phyloP scores from a whole-genome alignment of 2,329 filamentous ascomycete species.

The Xylariales sp. region DNA sequence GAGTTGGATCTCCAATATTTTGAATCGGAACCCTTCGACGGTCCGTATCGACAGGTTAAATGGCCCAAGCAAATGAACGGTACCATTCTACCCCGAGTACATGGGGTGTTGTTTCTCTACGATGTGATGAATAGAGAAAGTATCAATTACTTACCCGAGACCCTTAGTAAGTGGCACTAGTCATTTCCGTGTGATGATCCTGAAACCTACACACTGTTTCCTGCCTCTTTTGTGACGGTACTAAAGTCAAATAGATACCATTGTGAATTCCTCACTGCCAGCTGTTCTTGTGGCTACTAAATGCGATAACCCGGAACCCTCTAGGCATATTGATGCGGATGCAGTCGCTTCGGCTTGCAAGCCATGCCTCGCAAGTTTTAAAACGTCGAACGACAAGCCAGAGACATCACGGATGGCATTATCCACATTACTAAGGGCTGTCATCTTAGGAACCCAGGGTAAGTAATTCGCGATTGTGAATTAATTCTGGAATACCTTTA shows the following conservation, averaged over 20 bases:
- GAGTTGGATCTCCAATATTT: conserved; percentile 75
- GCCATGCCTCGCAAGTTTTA: conserved; percentile 77
- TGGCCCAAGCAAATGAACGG: conserved; percentile 78
- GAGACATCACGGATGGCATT: conserved; percentile 82
- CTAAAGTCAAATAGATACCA: conserved; percentile 68
- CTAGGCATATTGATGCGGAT: conserved; percentile 77
- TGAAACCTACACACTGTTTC: neutral
- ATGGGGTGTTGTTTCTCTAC: conserved; percentile 88
- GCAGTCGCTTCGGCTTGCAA: conserved; percentile 73
- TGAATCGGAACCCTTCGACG: conserved; percentile 70
- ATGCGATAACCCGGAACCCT: conserved; percentile 80
- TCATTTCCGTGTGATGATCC: conserved; percentile 4
- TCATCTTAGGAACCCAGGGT: conserved; percentile 77
- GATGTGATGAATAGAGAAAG: conserved; percentile 84
- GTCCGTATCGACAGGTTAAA: conserved; percentile 67
- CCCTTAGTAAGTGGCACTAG: conserved; percentile 73
- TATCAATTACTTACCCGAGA: conserved; percentile 77
- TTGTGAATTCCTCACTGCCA: conserved; percentile 78
- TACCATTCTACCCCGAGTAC: conserved; percentile 77
- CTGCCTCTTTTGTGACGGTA: conserved; percentile 18
- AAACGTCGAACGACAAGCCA: conserved; percentile 75
- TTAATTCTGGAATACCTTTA: neutral
- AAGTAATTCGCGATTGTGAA: conserved; percentile 52
- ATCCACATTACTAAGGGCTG: conserved; percentile 77
- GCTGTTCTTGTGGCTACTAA: conserved; percentile 89